Evolutionary conservation across 306 rosid species (phyloP), one percentile per base, ranked within the genome.

Genomic region (Cicer judaicum): DNA sequence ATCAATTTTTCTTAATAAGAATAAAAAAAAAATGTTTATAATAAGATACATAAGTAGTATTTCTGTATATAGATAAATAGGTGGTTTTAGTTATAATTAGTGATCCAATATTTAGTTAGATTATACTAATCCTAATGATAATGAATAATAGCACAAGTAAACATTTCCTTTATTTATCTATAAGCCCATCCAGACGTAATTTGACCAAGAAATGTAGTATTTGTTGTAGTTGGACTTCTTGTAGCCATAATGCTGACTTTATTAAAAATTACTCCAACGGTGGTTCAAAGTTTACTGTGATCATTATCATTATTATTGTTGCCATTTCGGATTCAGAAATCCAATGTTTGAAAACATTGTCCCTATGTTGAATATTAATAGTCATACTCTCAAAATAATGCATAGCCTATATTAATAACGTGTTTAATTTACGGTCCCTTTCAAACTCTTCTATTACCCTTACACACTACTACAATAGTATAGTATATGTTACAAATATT

Each of bases 281-380:
- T 78, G 61, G 75, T 54, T 47, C 44, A 70, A 7, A 71, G n/a
- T 10, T 66, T 59, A 24, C 0, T 44, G 18, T 15, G 62, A 72
- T 44, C n/a, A 79, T 59, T 16, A 70, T 29, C 36, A 29, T 29
- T 29, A 29, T 29, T 29, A 29, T 67, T 57, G 70, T 71, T 41
- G 55, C 62, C 76, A 41, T 42, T 74, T 59, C 19, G 62, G 79
- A 65, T 71, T 75, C 71, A 70, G 61, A 79, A 78, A 59, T 11
- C 42, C 70, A 59, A 75, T 38, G 76, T 78, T 83, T 76, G 82
- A 83, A 79, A 64, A 49, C 53, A 42, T 7, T 67, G 63, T 49
- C 73, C n/a, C 41, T 7, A 55, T 7, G 50, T 54, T 84, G 72
- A 76, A 69, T 61, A 68, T 61, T 41, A 71, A 55, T 57, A 60